Base-by-base conservation (phyloP, 2,329 filamentous ascomycete genomes). In the Akanthomyces lecanii region DNA sequence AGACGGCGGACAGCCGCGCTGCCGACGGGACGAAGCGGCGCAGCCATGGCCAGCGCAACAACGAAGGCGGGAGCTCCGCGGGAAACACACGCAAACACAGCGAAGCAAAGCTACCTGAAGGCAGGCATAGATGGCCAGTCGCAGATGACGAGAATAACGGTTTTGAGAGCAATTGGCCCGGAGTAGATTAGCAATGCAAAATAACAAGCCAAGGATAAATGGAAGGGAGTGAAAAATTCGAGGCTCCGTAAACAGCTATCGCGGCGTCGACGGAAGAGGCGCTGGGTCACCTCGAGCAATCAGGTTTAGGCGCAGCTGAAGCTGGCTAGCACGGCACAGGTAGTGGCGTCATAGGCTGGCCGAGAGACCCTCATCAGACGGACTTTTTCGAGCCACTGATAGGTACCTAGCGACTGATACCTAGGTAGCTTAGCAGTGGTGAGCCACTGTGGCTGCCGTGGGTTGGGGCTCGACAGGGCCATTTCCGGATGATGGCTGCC, bases 291-390 rank as follows among this genome's bases (percentile, higher is more conserved):
- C 23, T 38, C 23, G 11, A 38, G 50, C 48, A 54, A 38, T 14
- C 38, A 28, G 40, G 38, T n/a, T 61, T 61, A 38, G 55, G 56
- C 44, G 59, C 25, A 21, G 33, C 28, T 50, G 36, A 45, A 47
- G 60, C 60, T 56, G 52, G 52, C 53, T 62, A 62, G 61, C 45
- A 44, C 53, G 44, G 61, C 45, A 36, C 61, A 33, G 47, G 57
- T 44, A 61, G 61, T 63, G 45, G 61, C 61, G 61, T 63, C 61
- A 63, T 63, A 63, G 61, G 50, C 36, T 7, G 16, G 38, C 11
- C 36, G 7, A 23, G 18, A 5, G 54, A 38, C 40, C 52, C 30
- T 56, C 25, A 30, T 40, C 33, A 30, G 21, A 50, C 56, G n/a
- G 28, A 25, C 16, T 47, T 25, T 38, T 21, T 21, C 38, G 38